These are phyloP conservation scores for Ophiostoma novo-ulmi DNA, from an alignment of 2,329 filamentous ascomycete genomes.

Conservation along the genomic window DNA sequence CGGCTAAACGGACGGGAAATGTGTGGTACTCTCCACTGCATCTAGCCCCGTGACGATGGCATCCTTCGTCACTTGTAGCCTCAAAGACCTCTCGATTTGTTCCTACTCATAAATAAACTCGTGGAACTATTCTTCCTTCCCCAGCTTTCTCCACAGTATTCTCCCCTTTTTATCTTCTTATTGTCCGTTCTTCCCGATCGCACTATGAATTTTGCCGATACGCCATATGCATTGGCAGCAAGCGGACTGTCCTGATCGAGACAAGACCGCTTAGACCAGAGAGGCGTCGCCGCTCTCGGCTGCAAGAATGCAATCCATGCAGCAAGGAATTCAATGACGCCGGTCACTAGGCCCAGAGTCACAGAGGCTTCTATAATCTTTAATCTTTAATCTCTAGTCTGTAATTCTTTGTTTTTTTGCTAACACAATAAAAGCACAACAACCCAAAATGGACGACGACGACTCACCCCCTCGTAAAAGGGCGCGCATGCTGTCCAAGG, in stretches of 20 bases:
- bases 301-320: neutral
- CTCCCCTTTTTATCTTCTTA: neutral
- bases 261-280: neutral
- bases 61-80: neutral
- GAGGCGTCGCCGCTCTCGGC: neutral
- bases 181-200: neutral
- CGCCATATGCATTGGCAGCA: neutral
- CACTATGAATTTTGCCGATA: conserved; percentile 4
- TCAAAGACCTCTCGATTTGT: neutral
- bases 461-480: conserved; percentile 10
- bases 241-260: conserved; percentile 8
- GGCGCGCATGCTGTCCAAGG: conserved; percentile 17
- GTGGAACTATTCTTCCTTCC: neutral
- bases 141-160: conserved; percentile 8
- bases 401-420: neutral
- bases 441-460: neutral
- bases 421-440: neutral
- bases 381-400: neutral
- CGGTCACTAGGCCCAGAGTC: neutral
- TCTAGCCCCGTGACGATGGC: neutral
- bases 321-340: neutral
- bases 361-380: neutral
- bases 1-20: neutral
- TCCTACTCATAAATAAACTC: neutral
- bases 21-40: neutral